A percentile compares a stretch with the other conserved stretches of the same genome.
Conservation (phyloP, 805 yeast genomes). For the Suhomyces pyralidae region DNA sequence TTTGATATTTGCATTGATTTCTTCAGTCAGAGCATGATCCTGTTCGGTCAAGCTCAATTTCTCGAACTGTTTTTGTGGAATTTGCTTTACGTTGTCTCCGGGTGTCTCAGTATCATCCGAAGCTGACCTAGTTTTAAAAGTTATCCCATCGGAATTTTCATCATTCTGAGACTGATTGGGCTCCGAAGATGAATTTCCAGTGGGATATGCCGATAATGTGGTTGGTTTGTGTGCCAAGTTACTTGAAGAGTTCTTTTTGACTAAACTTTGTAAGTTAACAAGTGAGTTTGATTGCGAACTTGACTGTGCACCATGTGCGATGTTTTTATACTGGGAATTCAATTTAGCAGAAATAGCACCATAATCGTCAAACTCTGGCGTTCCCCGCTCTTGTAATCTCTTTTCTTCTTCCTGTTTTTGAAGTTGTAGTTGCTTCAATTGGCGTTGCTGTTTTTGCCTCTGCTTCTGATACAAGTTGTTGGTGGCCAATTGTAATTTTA, state of each 20-base stretch:
- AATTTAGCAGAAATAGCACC: conserved; percentile 43
- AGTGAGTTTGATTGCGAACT: conserved; percentile 13
- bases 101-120: background rate
- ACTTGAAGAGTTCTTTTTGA: conserved; percentile 4
- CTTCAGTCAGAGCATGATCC: background rate
- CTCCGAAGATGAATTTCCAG: background rate
- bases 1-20: background rate
- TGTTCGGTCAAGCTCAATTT: background rate
- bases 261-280: conserved; percentile 13
- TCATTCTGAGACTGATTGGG: background rate
- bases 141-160: background rate
- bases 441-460: conserved; percentile 22
- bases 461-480: conserved; percentile 33
- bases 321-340: conserved; percentile 33
- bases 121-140: background rate
- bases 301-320: conserved; percentile 2
- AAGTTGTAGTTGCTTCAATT: conserved; percentile 27
- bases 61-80: background rate
- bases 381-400: conserved; percentile 5
- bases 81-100: background rate
- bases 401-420: conserved; percentile 6
- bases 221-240: background rate
- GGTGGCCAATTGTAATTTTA: conserved; percentile 40
- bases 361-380: conserved; percentile 42
- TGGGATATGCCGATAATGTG: background rate